phyloP scores from a whole-genome alignment of 805 yeast genomes.

The Metschnikowia proteae region DNA sequence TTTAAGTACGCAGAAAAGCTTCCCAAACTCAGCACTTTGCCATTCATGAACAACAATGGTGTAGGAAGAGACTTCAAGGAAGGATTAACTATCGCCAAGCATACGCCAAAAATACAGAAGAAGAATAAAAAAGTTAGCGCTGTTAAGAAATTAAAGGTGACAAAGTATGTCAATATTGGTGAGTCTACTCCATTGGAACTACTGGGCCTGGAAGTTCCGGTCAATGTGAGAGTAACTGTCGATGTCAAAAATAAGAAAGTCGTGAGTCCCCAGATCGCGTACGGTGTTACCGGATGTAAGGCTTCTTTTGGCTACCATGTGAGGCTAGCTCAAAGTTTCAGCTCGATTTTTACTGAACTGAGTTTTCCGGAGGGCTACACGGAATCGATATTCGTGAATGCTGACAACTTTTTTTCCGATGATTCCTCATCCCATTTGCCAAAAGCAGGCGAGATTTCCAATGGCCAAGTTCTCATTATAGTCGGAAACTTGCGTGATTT shows the following conservation, averaged over 20 bases:
- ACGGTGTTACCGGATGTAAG: conserved; percentile 58
- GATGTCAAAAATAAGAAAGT: conserved; percentile 57
- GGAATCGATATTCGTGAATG: conserved; percentile 57
- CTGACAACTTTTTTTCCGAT: conserved; percentile 59
- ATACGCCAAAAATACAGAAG: conserved; percentile 32
- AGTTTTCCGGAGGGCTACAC: conserved; percentile 64
- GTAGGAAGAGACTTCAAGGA: conserved; percentile 47
- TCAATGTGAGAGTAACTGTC: conserved; percentile 77
- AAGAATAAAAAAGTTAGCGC: conserved; percentile 44
- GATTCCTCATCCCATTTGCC: conserved; percentile 22
- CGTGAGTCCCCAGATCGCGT: conserved; percentile 70
- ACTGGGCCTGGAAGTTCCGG: conserved; percentile 56
- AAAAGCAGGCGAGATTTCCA: conserved; percentile 10
- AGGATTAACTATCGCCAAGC: conserved; percentile 54
- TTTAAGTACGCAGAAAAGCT: conserved; percentile 62
- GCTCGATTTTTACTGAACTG: conserved; percentile 67
- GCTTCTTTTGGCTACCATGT: conserved; percentile 72
- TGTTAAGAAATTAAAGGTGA: conserved; percentile 44
- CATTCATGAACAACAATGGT: conserved; percentile 58
- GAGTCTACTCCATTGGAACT: conserved; percentile 55
- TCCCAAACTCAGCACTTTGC: conserved; percentile 70
- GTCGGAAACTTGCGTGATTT: conserved; percentile 63
- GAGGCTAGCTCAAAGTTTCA: conserved; percentile 58
- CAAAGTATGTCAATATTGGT: conserved; percentile 79
- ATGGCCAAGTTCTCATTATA: conserved; percentile 46